phyloP scores from a whole-genome alignment of 108 stramenopile genomes.

The Cyclotella kingstonii region DNA sequence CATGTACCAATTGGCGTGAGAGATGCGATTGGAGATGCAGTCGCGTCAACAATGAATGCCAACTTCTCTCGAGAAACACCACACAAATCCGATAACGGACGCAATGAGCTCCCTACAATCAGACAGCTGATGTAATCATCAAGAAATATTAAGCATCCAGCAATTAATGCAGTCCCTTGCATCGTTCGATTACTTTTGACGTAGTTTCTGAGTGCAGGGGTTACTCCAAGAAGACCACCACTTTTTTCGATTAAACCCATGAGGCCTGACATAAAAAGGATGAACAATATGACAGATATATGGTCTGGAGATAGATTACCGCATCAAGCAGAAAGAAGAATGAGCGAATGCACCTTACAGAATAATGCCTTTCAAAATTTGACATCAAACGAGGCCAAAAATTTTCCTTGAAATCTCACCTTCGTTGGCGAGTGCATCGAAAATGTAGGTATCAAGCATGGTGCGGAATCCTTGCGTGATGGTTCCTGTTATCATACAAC shows the following conservation, averaged over 20 bases:
- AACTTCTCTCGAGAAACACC: conserved; percentile 56
- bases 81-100: conserved; percentile 47
- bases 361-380: background rate
- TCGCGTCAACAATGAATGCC: conserved; percentile 63
- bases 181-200: conserved; percentile 39
- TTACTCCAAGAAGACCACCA: conserved; percentile 53
- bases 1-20: conserved; percentile 55
- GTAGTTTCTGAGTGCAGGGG: conserved; percentile 23
- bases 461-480: conserved; percentile 44
- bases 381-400: background rate
- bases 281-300: conserved; percentile 47
- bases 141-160: conserved; percentile 55
- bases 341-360: background rate
- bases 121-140: conserved; percentile 58
- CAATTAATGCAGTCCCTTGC: conserved; percentile 38
- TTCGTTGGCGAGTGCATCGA: conserved; percentile 38
- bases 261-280: conserved; percentile 52
- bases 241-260: conserved; percentile 52
- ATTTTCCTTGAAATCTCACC: background rate
- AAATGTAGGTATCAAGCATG: conserved; percentile 50
- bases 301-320: conserved; percentile 4
- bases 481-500: conserved; percentile 47
- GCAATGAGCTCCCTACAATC: conserved; percentile 50
- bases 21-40: conserved; percentile 56
- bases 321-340: background rate